Evolutionary conservation across 306 rosid genomes (phyloP).

Genomic region (Purshia tridentata): DNA sequence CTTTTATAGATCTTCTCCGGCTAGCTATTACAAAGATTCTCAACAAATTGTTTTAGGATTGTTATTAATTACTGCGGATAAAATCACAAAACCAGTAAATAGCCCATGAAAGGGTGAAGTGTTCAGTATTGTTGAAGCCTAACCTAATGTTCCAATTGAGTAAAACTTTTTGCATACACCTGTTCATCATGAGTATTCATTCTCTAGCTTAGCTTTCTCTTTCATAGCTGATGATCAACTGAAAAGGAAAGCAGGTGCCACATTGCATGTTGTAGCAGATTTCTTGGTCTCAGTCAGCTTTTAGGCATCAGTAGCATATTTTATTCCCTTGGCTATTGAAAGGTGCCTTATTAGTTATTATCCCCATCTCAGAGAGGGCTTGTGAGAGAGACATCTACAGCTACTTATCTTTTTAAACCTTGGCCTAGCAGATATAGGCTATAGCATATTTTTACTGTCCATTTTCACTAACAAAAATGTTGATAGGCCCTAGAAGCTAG

Average conservation of each 20-base stretch:
- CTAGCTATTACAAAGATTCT: slow-evolving; percentile 7
- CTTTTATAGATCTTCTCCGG: slow-evolving; percentile 32
- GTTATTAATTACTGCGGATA: not conserved
- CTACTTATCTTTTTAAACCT: not conserved
- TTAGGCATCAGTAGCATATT: slow-evolving; percentile 19
- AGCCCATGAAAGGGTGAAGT: not conserved
- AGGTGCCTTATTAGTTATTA: slow-evolving; percentile 5
- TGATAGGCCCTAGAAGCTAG: too few relatives aligned
- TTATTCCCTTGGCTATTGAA: slow-evolving; percentile 30
- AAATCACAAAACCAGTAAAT: not conserved
- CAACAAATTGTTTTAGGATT: slow-evolving; percentile 1
- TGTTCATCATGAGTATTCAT: not conserved
- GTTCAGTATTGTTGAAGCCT: slow-evolving; percentile 34
- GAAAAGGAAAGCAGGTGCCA: slow-evolving; percentile 28
- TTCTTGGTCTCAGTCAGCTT: slow-evolving; percentile 26
- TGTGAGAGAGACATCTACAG: slow-evolving; percentile 12
- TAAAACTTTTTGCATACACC: slow-evolving; percentile 24
- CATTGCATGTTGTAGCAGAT: slow-evolving; percentile 20
- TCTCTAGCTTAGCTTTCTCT: slow-evolving; percentile 19
- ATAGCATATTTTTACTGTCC: not conserved
- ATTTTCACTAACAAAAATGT: not conserved
- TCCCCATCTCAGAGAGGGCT: slow-evolving; percentile 18
- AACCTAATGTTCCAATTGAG: not conserved
- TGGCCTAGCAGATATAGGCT: not conserved
- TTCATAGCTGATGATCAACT: slow-evolving; percentile 26